Conservation (phyloP, 352 stramenopile genomes). For the Phytopythium aichiense region DNA sequence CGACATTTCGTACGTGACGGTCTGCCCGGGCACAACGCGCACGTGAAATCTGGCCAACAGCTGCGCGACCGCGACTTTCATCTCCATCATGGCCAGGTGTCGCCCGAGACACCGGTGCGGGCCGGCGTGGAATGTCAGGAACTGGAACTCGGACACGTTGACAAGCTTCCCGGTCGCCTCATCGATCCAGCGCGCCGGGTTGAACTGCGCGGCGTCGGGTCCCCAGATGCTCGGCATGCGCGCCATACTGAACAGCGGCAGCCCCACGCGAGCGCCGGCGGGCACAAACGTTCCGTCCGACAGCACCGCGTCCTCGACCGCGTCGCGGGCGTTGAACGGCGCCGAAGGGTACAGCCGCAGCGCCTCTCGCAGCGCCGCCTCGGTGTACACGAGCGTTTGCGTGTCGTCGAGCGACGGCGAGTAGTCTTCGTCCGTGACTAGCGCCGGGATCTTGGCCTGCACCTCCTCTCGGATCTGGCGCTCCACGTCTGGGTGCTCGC, state of each 20-base stretch:
- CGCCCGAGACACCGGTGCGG: slow-evolving; percentile 47
- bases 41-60: slow-evolving; percentile 39
- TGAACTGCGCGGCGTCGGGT: slow-evolving; percentile 44
- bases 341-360: slow-evolving; percentile 8
- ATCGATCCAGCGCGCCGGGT: slow-evolving; percentile 65
- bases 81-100: slow-evolving; percentile 50
- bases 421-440: slow-evolving; percentile 6
- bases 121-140: slow-evolving; percentile 51
- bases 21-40: slow-evolving; percentile 11
- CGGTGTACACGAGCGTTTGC: slow-evolving; percentile 9
- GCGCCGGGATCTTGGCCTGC: slow-evolving; percentile 5
- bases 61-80: slow-evolving; percentile 41
- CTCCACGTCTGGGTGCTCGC: slow-evolving; percentile 26
- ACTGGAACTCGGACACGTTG: slow-evolving; percentile 37
- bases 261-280: slow-evolving; percentile 12
- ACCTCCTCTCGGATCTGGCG: slow-evolving; percentile 20
- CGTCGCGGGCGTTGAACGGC: slow-evolving; percentile 5
- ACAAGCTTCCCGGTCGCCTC: slow-evolving; percentile 13
- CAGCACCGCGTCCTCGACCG: slow-evolving; percentile 6
- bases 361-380: slow-evolving; percentile 8
- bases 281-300: slow-evolving; percentile 30
- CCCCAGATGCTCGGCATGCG: slow-evolving; percentile 22
- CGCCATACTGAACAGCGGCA: slow-evolving; percentile 23
- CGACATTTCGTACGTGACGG: slow-evolving; percentile 26
- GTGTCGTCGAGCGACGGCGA: slow-evolving; percentile 2